phyloP scores from a whole-genome alignment of 2,329 filamentous ascomycete genomes.

The Davidsoniella eucalypti region DNA sequence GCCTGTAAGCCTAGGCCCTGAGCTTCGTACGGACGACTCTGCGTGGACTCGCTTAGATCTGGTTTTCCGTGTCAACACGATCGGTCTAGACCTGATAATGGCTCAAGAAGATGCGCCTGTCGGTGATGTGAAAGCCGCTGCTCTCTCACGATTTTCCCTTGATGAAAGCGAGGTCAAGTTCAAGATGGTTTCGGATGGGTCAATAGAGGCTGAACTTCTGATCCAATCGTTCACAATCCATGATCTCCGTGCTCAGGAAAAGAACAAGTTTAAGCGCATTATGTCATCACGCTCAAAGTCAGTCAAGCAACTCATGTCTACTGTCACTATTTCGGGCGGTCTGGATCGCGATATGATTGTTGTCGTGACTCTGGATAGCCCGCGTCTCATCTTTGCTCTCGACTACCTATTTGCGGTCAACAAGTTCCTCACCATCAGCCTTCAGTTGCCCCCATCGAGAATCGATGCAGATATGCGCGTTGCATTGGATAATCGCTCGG shows the following conservation, averaged over 20 bases:
- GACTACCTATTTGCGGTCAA: constrained; percentile 91
- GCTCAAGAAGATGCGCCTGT: constrained; percentile 62
- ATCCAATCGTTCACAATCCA: constrained; percentile 90
- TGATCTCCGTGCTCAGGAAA: constrained; percentile 75
- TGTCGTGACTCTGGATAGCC: constrained; percentile 87
- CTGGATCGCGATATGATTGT: constrained; percentile 64
- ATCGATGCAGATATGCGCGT: constrained; percentile 38
- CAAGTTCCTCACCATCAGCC: constrained; percentile 58
- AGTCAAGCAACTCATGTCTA: constrained; percentile 97
- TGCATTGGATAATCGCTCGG: constrained; percentile 28
- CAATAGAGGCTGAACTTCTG: constrained; percentile 80
- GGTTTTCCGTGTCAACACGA: constrained; percentile 72
- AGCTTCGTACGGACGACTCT: constrained; percentile 50
- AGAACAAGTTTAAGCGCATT: constrained; percentile 93
- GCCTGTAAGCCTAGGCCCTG: constrained; percentile 36
- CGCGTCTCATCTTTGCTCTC: constrained; percentile 81
- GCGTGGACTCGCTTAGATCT: constrained; percentile 90
- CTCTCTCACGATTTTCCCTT: constrained; percentile 83
- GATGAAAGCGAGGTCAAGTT: constrained; percentile 87
- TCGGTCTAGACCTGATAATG: constrained; percentile 75
- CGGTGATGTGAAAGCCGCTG: constrained; percentile 60
- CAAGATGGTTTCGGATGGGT: constrained; percentile 80
- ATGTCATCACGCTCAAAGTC: constrained; percentile 94
- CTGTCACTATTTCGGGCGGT: constrained; percentile 67
- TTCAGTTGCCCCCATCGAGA: constrained; percentile 44